A percentile compares a stretch with the other conserved stretches of the same genome.
These are phyloP conservation scores for Ophiostoma sp. DNA, from an alignment of 2,329 filamentous ascomycete species.

Conservation along the genomic window DNA sequence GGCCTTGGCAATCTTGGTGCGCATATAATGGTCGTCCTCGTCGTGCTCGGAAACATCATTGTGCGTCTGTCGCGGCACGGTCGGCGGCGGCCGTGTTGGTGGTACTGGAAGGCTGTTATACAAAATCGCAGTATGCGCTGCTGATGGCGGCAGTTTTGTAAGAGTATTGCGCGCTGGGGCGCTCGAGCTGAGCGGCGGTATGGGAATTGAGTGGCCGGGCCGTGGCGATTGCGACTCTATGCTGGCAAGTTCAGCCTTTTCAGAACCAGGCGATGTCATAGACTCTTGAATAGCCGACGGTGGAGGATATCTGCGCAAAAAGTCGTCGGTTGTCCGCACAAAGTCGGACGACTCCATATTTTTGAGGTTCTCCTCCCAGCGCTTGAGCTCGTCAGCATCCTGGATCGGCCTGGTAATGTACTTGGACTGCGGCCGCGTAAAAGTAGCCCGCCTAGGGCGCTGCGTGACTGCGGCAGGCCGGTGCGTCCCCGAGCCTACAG, in stretches of 20 bases:
- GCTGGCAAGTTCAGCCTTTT: slow-evolving; percentile 5
- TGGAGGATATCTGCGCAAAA: slow-evolving; percentile 74
- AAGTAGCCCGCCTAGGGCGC: slow-evolving; percentile 23
- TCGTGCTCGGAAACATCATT: slow-evolving; percentile 58
- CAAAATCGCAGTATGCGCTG: not conserved
- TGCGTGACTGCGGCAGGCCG: slow-evolving; percentile 21
- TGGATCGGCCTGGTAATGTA: slow-evolving; percentile 63
- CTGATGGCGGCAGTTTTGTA: slow-evolving; percentile 6
- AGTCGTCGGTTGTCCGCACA: slow-evolving; percentile 73
- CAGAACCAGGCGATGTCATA: slow-evolving; percentile 44
- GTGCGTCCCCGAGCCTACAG: not conserved
- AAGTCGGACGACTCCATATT: slow-evolving; percentile 49
- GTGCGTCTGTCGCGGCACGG: slow-evolving; percentile 67
- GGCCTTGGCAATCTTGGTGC: slow-evolving; percentile 39
- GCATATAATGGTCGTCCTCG: slow-evolving; percentile 36
- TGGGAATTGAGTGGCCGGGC: not conserved
- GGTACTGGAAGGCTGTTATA: slow-evolving; percentile 35
- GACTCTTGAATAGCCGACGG: slow-evolving; percentile 57
- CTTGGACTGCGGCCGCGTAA: slow-evolving; percentile 39
- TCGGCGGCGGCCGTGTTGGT: slow-evolving; percentile 62
- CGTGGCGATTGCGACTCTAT: slow-evolving; percentile 3
- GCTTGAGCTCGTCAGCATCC: slow-evolving; percentile 66
- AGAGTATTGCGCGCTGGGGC: not conserved
- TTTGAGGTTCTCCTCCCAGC: slow-evolving; percentile 72
- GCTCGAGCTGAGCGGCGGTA: not conserved